Evolutionary conservation across 179 eudicot genomes (phyloP).

Genomic region (Nepenthes alata): DNA sequence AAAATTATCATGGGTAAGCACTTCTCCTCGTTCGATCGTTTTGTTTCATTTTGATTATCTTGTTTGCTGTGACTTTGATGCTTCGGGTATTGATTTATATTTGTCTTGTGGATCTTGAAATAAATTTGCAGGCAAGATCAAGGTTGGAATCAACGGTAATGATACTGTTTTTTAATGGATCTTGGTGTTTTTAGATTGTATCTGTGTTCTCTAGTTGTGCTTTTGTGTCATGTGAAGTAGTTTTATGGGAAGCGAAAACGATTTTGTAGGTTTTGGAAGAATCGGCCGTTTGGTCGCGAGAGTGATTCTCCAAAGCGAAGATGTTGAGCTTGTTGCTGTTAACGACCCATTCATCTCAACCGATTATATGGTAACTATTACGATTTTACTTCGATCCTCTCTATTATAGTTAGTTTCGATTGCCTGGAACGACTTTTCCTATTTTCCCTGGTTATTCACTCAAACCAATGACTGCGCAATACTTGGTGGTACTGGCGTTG

Average conservation of each 20-base stretch:
- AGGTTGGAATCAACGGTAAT: constrained; percentile 64
- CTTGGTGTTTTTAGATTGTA: background rate
- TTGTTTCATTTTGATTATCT: background rate
- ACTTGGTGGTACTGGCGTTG: background rate
- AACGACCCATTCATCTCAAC: constrained; percentile 63
- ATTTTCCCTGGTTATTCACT: background rate
- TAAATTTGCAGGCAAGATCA: constrained; percentile 28
- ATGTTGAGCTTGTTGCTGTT: constrained; percentile 60
- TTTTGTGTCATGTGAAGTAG: background rate
- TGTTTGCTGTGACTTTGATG: background rate
- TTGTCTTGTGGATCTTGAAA: background rate
- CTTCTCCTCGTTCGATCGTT: background rate
- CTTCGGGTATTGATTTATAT: background rate
- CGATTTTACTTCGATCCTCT: too few species aligned
- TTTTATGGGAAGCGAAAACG: background rate
- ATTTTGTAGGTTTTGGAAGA: constrained; percentile 46
- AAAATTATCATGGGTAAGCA: constrained; percentile 3
- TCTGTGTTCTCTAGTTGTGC: background rate
- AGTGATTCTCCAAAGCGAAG: constrained; percentile 54
- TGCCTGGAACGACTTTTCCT: background rate
- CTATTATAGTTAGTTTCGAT: too few species aligned
- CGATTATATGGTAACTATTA: constrained; percentile 43
- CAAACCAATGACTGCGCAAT: too few species aligned
- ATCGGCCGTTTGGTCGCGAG: constrained; percentile 63
- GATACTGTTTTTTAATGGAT: background rate